Conservation (phyloP, 139 green algal species). For the Chlamydomonas applanata region DNA sequence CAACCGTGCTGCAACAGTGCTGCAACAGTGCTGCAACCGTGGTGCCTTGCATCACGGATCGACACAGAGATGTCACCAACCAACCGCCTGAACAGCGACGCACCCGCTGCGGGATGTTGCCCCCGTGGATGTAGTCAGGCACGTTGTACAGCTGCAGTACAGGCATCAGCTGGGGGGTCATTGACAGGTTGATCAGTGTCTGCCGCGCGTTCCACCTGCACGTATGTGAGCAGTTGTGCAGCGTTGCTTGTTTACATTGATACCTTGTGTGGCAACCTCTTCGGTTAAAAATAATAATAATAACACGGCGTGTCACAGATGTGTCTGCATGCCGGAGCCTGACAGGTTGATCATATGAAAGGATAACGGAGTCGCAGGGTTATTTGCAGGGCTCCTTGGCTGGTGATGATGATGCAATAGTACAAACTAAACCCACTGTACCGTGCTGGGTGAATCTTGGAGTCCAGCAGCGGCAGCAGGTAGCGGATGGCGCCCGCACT, state of each 20-base stretch:
- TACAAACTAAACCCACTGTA: background rate
- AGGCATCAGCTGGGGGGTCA: slow-evolving; percentile 30
- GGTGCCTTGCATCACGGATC: no score
- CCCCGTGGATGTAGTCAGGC: slow-evolving; percentile 44
- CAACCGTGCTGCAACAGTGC: no score
- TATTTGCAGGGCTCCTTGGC: background rate
- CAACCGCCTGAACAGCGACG: no score
- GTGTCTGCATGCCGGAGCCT: no score
- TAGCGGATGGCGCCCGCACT: slow-evolving; percentile 31
- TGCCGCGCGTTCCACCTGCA: slow-evolving; percentile 23
- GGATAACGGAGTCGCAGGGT: background rate
- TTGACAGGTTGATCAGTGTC: slow-evolving; percentile 48
- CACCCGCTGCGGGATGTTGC: slow-evolving; percentile 33
- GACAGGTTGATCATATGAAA: background rate
- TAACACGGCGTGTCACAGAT: no score
- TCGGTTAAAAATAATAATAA: no score
- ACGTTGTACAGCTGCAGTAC: slow-evolving; percentile 51
- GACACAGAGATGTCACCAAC: no score
- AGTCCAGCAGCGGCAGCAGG: slow-evolving; percentile 41
- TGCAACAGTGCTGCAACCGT: no score
- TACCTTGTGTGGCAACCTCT: no score
- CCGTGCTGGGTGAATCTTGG: slow-evolving; percentile 25
- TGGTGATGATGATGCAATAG: background rate
- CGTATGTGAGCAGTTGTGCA: background rate
- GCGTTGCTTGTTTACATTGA: no score